A percentile compares a stretch with the other conserved stretches of the same genome.
Evolutionary conservation across 805 yeast genomes (phyloP).

Genomic region (Kodamaea neixiangensis): DNA sequence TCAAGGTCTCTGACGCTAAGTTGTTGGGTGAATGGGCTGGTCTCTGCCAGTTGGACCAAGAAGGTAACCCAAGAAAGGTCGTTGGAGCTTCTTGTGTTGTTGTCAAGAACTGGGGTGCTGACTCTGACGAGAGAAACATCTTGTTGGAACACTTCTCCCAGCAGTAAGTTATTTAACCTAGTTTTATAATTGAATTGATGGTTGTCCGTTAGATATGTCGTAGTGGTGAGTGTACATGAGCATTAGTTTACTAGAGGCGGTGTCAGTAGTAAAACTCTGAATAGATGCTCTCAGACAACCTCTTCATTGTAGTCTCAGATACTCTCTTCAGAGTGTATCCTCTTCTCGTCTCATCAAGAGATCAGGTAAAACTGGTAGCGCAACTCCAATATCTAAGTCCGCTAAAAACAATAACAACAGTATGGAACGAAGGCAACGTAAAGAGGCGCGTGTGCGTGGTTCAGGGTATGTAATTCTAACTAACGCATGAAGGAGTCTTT

Average conservation of each 20-base stretch:
- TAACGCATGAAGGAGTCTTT: background rate
- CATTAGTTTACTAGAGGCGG: background rate
- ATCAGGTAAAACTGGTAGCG: too few species aligned
- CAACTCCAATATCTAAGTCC: background rate
- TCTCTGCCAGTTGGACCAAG: slow-evolving; percentile 98
- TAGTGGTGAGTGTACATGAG: background rate
- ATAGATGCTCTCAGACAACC: background rate
- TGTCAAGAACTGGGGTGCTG: slow-evolving; percentile 99
- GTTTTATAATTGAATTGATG: slow-evolving; percentile 7
- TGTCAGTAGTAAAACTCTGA: too few species aligned
- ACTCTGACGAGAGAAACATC: slow-evolving; percentile 95
- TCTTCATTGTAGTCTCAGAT: too few species aligned
- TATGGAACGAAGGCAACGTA: slow-evolving; percentile 19
- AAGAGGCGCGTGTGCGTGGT: slow-evolving; percentile 40
- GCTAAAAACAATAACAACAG: background rate
- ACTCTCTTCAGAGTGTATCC: too few species aligned
- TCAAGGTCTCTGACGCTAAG: slow-evolving; percentile 99
- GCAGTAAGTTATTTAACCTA: slow-evolving; percentile 52
- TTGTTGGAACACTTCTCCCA: slow-evolving; percentile 94
- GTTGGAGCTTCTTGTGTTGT: slow-evolving; percentile 99
- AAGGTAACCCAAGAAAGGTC: slow-evolving; percentile 99
- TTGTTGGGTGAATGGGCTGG: slow-evolving; percentile 99
- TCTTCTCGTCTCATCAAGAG: too few species aligned
- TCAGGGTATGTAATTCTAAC: slow-evolving; percentile 42
- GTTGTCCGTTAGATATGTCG: slow-evolving; percentile 3